These are phyloP conservation scores for Metarhizium album DNA, from an alignment of 2,329 filamentous ascomycete genomes.

Conservation along the genomic window DNA sequence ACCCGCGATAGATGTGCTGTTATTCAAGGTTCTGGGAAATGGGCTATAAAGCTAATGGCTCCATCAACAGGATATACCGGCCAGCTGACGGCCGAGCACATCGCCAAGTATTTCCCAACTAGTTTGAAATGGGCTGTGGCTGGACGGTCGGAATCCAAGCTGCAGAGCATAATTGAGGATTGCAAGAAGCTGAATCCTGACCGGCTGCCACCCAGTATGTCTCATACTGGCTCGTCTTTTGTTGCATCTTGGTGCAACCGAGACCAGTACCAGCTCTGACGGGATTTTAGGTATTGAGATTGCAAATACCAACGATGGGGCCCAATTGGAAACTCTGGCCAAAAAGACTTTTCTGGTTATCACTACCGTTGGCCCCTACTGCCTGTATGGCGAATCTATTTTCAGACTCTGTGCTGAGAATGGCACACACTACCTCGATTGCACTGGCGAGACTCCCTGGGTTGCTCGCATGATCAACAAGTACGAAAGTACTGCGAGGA, in stretches of 20 bases:
- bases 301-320: slow-evolving; percentile 33
- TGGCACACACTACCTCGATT: slow-evolving; percentile 55
- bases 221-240: slow-evolving; percentile 4
- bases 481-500: slow-evolving; percentile 42
- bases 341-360: slow-evolving; percentile 47
- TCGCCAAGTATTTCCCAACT: slow-evolving; percentile 58
- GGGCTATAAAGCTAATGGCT: neutral
- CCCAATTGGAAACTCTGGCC: slow-evolving; percentile 36
- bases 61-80: slow-evolving; percentile 64
- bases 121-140: slow-evolving; percentile 81
- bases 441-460: slow-evolving; percentile 50
- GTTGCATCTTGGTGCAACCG: neutral
- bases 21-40: neutral
- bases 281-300: slow-evolving; percentile 37
- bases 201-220: slow-evolving; percentile 56
- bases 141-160: slow-evolving; percentile 67
- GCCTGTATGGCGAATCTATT: slow-evolving; percentile 42
- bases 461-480: slow-evolving; percentile 49
- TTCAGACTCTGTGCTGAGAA: slow-evolving; percentile 51
- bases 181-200: slow-evolving; percentile 58
- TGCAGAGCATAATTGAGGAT: slow-evolving; percentile 56
- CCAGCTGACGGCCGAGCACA: slow-evolving; percentile 63
- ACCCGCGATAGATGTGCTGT: neutral
- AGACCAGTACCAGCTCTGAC: neutral
- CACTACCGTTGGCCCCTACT: slow-evolving; percentile 50